Evolutionary conservation across 169 alveolate species (phyloP), one percentile per base, ranked within the genome.

Genomic region (Plasmodium chabaudi): DNA sequence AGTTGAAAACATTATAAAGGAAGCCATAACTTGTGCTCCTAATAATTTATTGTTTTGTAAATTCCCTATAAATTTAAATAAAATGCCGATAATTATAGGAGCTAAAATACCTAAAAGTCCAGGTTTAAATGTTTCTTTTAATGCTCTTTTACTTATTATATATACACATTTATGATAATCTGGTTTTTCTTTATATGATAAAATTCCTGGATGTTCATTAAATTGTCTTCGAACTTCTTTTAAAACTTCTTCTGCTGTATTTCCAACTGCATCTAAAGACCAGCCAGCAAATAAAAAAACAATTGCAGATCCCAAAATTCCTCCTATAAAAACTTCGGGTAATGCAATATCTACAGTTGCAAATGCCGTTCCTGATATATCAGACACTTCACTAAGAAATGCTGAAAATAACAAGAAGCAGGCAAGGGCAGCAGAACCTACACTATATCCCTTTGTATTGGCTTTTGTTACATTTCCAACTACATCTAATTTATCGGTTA

Each of bases 381-480:
- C 53, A 23, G 89, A 82, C 15, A 89, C 93, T 63, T 93, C 95
- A 75, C 93, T 93, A 51, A 94, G 63, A 70, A 95, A 96, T 44
- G 97, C 98, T 4, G 97, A 95, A 86, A 94, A 95, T 10, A 96
- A 94, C 23, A 96, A 88, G 47, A 96, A 91, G 51, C 97, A 92
- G 64, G 96, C 98, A 34, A 96, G 89, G 25, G 97, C 96, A 19
- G 98, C 97, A 9, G 97, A 94, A 72, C 97, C 97, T 59, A 96
- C 96, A 23, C 97, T 95, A 69, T 91, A 95, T 57, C 97, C 98
- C 87, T 96, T 96, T 25, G 97, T 95, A 87, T 93, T 94, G 68
- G 97, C 97, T 73, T 95, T 96, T 12, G 97, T 95, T 49, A 95
- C 95, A 88, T 95, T 96, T 44, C 98, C 97, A 47, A 96, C 98